Evolutionary conservation across 2,329 filamentous ascomycete genomes (phyloP).

Genomic region (Madurella mycetomatis): DNA sequence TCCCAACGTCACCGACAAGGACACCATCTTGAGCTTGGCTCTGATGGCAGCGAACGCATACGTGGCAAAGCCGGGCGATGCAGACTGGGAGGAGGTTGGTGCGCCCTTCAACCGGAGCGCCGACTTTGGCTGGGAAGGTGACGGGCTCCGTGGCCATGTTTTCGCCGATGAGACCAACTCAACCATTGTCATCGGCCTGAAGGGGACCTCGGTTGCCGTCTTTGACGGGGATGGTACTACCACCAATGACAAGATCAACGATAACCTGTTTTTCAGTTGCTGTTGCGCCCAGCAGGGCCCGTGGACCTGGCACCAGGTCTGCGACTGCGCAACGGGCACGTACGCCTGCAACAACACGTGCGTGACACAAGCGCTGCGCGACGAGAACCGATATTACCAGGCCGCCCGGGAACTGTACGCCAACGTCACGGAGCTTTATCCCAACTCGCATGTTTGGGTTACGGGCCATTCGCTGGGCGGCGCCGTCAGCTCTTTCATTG

Average conservation of each 20-base stretch:
- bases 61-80: slow-evolving; percentile 63
- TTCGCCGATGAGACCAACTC: slow-evolving; percentile 82
- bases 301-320: slow-evolving; percentile 86
- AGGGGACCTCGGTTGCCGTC: slow-evolving; percentile 83
- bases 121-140: slow-evolving; percentile 88
- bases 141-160: slow-evolving; percentile 87
- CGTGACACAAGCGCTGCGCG: slow-evolving; percentile 65
- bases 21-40: slow-evolving; percentile 77
- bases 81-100: slow-evolving; percentile 80
- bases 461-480: slow-evolving; percentile 91
- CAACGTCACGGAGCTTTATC: slow-evolving; percentile 87
- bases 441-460: slow-evolving; percentile 79
- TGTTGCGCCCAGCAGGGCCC: slow-evolving; percentile 93
- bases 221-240: slow-evolving; percentile 97
- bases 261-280: slow-evolving; percentile 97
- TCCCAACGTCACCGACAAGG: slow-evolving; percentile 80
- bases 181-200: slow-evolving; percentile 86
- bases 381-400: slow-evolving; percentile 88
- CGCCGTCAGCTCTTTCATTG: slow-evolving; percentile 80
- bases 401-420: slow-evolving; percentile 85
- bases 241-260: slow-evolving; percentile 95
- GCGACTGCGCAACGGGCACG: slow-evolving; percentile 81
- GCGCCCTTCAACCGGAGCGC: slow-evolving; percentile 77
- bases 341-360: slow-evolving; percentile 94
- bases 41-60: slow-evolving; percentile 90